A percentile compares a stretch with the other conserved stretches of the same genome.
Conservation (phyloP, 192 early-diverging fungal genomes). For the Cetraspora pellucida region DNA sequence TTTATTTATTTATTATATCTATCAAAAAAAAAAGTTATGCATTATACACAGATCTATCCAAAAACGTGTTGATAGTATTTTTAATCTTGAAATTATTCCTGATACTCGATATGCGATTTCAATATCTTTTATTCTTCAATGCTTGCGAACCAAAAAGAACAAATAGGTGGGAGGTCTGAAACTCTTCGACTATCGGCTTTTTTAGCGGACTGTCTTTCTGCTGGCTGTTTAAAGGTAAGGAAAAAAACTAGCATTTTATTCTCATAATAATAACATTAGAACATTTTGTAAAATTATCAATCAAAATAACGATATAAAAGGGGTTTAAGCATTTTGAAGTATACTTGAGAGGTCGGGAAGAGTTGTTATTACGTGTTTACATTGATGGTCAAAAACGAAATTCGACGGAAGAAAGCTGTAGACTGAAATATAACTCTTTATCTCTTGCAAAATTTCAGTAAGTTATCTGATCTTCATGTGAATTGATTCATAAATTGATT, state of each 20-base stretch:
- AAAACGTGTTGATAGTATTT: too few species aligned
- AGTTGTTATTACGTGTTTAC: constrained; percentile 65
- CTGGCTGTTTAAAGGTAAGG: constrained; percentile 63
- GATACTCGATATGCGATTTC: too few species aligned
- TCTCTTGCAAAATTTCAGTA: constrained; percentile 55
- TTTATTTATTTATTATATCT: too few species aligned
- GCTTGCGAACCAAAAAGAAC: background rate
- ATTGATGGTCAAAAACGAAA: constrained; percentile 44
- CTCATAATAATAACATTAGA: background rate
- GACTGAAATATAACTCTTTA: constrained; percentile 43
- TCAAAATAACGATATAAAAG: constrained; percentile 38
- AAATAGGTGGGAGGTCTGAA: constrained; percentile 37
- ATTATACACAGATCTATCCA: too few species aligned
- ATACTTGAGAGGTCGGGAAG: constrained; percentile 69
- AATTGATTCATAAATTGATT: constrained; percentile 41
- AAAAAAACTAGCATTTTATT: background rate
- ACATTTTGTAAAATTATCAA: background rate
- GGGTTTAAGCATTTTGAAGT: constrained; percentile 70
- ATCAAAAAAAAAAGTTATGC: too few species aligned
- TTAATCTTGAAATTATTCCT: too few species aligned
- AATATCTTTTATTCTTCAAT: background rate
- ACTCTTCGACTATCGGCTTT: constrained; percentile 61
- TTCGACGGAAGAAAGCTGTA: constrained; percentile 22
- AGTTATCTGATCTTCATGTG: constrained; percentile 21
- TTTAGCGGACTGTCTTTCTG: constrained; percentile 65